Percentiles rank a stretch among this genome's conserved stretches.
Conservation (phyloP, 306 rosid genomes). For the Cotoneaster glaucophyllus region DNA sequence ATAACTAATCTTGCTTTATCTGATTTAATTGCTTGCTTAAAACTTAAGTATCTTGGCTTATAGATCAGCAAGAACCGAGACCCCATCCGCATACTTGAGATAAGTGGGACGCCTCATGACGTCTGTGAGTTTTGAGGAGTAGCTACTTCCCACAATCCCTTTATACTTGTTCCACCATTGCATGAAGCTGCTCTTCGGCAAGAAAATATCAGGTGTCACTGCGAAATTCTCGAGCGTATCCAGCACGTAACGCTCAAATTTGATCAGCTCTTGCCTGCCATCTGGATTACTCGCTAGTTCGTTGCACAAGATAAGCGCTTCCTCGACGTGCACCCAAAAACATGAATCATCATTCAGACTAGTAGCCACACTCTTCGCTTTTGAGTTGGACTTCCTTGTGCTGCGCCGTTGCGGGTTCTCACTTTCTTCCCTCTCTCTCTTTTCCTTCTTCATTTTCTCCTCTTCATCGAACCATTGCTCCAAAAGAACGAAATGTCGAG, state of each 20-base stretch:
- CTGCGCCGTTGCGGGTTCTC: too few relatives aligned
- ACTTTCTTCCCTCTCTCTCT: too few relatives aligned
- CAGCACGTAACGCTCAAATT: slow-evolving; percentile 45
- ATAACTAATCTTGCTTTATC: too few relatives aligned
- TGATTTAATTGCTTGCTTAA: background rate
- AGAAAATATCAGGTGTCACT: slow-evolving; percentile 66
- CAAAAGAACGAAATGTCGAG: slow-evolving; percentile 30
- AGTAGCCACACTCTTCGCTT: slow-evolving; percentile 14
- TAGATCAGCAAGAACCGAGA: background rate
- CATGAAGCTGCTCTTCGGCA: slow-evolving; percentile 50
- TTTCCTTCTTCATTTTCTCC: background rate
- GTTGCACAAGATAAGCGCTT: slow-evolving; percentile 33
- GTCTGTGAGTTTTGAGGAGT: slow-evolving; percentile 9
- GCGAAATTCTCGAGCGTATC: slow-evolving; percentile 24
- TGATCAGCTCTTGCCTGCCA: slow-evolving; percentile 1
- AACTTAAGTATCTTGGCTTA: background rate
- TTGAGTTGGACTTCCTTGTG: background rate
- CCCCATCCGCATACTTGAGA: slow-evolving; percentile 24
- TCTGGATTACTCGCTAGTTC: background rate
- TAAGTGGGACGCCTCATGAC: slow-evolving; percentile 29
- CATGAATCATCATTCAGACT: slow-evolving; percentile 58
- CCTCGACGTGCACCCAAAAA: slow-evolving; percentile 74
- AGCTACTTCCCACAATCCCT: slow-evolving; percentile 1
- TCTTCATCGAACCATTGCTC: slow-evolving; percentile 31
- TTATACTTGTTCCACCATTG: slow-evolving; percentile 50